Evolutionary conservation across 257 asterid genomes (phyloP), one percentile per base, ranked within the genome.

Genomic region (Euphrasia confusa): DNA sequence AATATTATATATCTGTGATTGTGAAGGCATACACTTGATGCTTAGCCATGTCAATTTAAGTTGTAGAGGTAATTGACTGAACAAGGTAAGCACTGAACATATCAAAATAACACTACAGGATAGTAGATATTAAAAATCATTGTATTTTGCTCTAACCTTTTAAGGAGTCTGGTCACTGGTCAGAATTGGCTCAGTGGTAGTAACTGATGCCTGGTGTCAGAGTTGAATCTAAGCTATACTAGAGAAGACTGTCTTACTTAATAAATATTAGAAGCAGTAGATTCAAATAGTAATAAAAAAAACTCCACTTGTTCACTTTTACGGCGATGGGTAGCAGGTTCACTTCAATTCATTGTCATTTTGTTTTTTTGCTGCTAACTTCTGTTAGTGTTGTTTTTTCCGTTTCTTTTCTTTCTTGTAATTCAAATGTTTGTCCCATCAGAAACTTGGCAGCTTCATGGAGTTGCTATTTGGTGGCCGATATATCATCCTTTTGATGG

Each of bases 371-470:
- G 60, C 48, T 37, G 64, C 57, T 5, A 59, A 8, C 18, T 4
- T 27, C 33, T 48, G 65, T 54, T 17, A 10, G 10, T 13, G 68
- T 48, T 70, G 14, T 42, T 50, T 7, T 2, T 50, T 50, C 5
- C 45, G 12, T 10, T 26, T 48, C 49, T 18, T 53, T 53, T 68
- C 39, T 50, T 53, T 58, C 64, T 14, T 47, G 15, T 49, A 64
- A 53, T 58, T 15, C 26, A 13, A n/a, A 5, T 66, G 64, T 67
- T 74, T 73, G 27, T 66, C 68, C 64, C 65, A 10, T 58, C 96
- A 93, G 97, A 89, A 89, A 93, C 88, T 93, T 64, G 99, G 94
- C 60, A 93, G 97, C 91, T 87, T 93, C 81, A 93, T 93, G 99
- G 99, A 89, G 90, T 89, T 93, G 97, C 86, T 90, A 39, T 89